Conservation (phyloP, 1,284 basidiomycete genomes). For the Ceratobasidium sp. region DNA sequence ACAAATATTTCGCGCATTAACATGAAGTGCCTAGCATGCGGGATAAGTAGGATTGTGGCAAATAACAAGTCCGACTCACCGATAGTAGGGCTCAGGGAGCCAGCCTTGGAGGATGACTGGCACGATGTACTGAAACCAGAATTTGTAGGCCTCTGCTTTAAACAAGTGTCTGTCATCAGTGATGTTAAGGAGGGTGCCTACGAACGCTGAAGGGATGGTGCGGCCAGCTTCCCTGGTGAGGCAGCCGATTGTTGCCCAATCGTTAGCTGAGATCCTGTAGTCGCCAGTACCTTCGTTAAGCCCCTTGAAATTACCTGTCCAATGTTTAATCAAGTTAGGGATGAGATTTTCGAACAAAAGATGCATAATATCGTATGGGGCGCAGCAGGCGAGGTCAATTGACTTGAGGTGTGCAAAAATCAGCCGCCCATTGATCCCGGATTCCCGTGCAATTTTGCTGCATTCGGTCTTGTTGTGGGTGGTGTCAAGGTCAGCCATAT, state of each 20-base stretch:
- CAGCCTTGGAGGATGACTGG: conserved; percentile 49
- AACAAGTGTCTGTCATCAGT: conserved; percentile 46
- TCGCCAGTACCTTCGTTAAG: conserved; percentile 51
- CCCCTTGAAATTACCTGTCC: conserved; percentile 56
- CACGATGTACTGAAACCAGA: conserved; percentile 53
- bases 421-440: conserved; percentile 38
- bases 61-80: conserved; percentile 43
- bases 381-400: conserved; percentile 1
- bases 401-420: conserved; percentile 45
- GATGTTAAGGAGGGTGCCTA: conserved; percentile 50
- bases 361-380: conserved; percentile 60
- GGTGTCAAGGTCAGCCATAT: not conserved
- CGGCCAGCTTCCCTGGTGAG: conserved; percentile 48
- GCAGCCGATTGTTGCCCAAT: conserved; percentile 51
- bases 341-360: conserved; percentile 49
- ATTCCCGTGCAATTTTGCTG: not conserved
- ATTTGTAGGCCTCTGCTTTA: conserved; percentile 53
- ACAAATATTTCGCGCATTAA: conserved; percentile 29
- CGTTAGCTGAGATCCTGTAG: conserved; percentile 47
- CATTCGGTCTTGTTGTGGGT: not conserved
- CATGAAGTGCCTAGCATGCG: conserved; percentile 20
- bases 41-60: not conserved
- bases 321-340: conserved; percentile 54
- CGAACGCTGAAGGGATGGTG: conserved; percentile 52
- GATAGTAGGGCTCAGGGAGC: conserved; percentile 49